Conservation (phyloP, 2,329 filamentous ascomycete species). For the Gnomoniopsis smithogilvyi region DNA sequence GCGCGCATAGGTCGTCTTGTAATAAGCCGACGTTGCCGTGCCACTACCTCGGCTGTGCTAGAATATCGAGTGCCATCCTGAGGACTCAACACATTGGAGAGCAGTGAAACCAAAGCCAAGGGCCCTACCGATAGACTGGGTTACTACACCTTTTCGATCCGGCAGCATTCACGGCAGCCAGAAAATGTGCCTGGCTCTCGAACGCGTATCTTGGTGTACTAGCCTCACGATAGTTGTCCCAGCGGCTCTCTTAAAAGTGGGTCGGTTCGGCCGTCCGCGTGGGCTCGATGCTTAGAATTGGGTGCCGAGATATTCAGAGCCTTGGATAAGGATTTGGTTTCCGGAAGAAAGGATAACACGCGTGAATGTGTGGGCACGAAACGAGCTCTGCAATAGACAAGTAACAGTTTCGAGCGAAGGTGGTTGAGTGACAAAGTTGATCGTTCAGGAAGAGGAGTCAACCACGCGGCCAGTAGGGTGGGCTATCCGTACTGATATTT, state of each 20-base stretch:
- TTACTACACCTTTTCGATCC: not conserved
- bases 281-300: not conserved
- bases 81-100: too few species aligned
- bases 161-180: not conserved
- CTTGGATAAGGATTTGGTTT: not conserved
- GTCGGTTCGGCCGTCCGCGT: not conserved
- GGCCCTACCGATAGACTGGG: not conserved
- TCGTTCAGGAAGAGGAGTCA: slow-evolving; percentile 1
- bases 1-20: too few species aligned
- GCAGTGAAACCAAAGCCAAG: too few species aligned
- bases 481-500: slow-evolving; percentile 1
- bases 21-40: too few species aligned
- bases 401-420: not conserved
- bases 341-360: not conserved
- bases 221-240: not conserved
- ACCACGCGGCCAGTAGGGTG: slow-evolving; percentile 7
- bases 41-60: too few species aligned
- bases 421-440: not conserved
- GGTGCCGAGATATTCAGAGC: not conserved
- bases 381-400: not conserved
- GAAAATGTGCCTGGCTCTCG: not conserved
- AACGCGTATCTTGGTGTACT: not conserved
- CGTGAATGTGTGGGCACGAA: not conserved
- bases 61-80: too few species aligned
- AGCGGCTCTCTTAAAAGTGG: slow-evolving; percentile 6